These are phyloP conservation scores for Trypanosoma cruzi DNA, from an alignment of 208 protist genomes.

Conservation along the genomic window DNA sequence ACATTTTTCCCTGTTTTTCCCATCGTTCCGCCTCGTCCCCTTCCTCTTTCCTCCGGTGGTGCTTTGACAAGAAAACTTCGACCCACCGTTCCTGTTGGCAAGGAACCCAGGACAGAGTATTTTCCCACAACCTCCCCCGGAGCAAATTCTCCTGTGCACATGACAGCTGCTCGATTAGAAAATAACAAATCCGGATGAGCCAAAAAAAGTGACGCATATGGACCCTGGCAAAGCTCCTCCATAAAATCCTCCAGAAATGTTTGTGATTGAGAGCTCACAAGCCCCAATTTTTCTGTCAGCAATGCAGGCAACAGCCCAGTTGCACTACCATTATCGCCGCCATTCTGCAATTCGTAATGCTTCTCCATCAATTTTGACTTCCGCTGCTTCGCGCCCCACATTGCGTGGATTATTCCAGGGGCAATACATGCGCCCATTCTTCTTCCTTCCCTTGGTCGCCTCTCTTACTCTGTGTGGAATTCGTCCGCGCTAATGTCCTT, in stretches of 20 bases:
- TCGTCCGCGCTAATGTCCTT: neutral
- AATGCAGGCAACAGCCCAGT: neutral
- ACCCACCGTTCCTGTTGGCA: conserved; percentile 70
- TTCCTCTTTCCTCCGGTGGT: neutral
- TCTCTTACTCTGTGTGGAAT: neutral
- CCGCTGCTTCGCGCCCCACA: neutral
- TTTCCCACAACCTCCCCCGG: conserved; percentile 55
- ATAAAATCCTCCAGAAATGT: conserved; percentile 47
- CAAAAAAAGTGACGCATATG: conserved; percentile 57
- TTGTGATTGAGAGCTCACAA: neutral
- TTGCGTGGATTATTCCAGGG: neutral
- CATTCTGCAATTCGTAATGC: no score
- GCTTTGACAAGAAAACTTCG: conserved; percentile 43
- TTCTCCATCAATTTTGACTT: neutral
- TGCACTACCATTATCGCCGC: neutral
- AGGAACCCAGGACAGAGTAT: conserved; percentile 48
- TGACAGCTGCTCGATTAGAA: conserved; percentile 73
- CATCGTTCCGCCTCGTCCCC: no score
- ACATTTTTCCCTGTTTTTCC: neutral
- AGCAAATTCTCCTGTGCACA: conserved; percentile 64
- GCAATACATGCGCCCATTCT: conserved; percentile 12
- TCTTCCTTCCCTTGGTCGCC: neutral
- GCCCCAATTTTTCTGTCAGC: neutral
- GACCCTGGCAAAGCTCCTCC: conserved; percentile 43
- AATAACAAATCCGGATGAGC: conserved; percentile 76